A percentile compares a stretch with the other conserved stretches of the same genome.
These are phyloP conservation scores for Pestalotiopsis sp. DNA, from an alignment of 2,329 filamentous ascomycete genomes.

Conservation along the genomic window DNA sequence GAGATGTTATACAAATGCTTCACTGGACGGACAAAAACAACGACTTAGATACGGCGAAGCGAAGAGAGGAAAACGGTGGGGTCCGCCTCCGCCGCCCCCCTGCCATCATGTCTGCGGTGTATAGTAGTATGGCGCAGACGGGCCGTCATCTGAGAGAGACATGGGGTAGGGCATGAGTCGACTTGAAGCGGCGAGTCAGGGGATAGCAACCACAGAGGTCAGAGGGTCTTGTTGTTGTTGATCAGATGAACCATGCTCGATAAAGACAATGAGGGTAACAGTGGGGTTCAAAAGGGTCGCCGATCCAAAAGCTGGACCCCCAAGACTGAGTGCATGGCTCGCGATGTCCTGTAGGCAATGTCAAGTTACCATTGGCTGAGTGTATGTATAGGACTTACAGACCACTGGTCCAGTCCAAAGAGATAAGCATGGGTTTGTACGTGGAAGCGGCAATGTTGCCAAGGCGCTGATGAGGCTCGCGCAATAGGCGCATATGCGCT, in stretches of 20 bases:
- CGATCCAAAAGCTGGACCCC: background rate
- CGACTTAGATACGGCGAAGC: slow-evolving; percentile 6
- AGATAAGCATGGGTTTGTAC: slow-evolving; percentile 1
- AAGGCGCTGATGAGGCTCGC: slow-evolving; percentile 7
- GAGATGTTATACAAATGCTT: slow-evolving; percentile 10
- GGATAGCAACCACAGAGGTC: background rate
- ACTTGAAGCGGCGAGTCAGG: background rate
- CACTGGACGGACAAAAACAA: slow-evolving; percentile 10
- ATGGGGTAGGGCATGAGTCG: slow-evolving; percentile 1
- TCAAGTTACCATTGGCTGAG: background rate
- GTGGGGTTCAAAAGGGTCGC: background rate
- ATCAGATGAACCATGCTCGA: background rate
- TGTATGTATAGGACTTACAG: background rate
- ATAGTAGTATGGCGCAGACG: slow-evolving; percentile 6
- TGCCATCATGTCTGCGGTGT: background rate
- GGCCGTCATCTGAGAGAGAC: background rate
- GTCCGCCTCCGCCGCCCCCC: background rate
- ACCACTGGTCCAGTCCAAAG: background rate
- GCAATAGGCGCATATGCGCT: slow-evolving; percentile 4
- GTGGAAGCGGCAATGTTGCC: background rate
- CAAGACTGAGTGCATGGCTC: background rate
- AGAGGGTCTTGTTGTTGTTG: background rate
- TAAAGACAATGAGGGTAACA: slow-evolving; percentile 1
- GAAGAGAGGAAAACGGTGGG: background rate
- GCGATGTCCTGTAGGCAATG: background rate